These are phyloP conservation scores for Phytophthora boehmeriae DNA, from an alignment of 352 stramenopile species.

Conservation along the genomic window DNA sequence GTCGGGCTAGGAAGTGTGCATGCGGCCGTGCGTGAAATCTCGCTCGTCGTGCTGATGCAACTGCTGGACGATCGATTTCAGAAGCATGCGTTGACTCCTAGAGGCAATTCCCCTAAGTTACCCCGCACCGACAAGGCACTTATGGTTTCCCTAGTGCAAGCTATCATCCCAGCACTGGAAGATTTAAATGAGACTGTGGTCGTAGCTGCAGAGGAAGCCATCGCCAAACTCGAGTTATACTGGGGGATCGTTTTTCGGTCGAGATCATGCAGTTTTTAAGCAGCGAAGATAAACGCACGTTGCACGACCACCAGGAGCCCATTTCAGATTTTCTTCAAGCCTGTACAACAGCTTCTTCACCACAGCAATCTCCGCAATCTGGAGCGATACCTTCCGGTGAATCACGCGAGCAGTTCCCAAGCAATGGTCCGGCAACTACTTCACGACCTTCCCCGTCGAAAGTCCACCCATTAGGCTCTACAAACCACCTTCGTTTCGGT, in stretches of 20 bases:
- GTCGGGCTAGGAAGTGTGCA: conserved; percentile 51
- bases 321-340: conserved; percentile 60
- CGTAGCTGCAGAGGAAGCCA: conserved; percentile 63
- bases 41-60: conserved; percentile 48
- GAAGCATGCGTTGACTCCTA: conserved; percentile 12
- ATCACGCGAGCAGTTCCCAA: neutral
- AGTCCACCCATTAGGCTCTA: conserved; percentile 12
- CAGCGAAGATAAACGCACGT: conserved; percentile 60
- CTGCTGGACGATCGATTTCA: conserved; percentile 67
- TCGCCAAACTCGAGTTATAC: conserved; percentile 69
- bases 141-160: conserved; percentile 62
- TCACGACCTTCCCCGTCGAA: conserved; percentile 27
- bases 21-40: conserved; percentile 52
- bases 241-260: conserved; percentile 47
- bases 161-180: conserved; percentile 62
- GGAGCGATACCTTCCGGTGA: conserved; percentile 8
- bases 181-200: conserved; percentile 64
- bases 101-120: conserved; percentile 18
- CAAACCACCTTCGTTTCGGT: conserved; percentile 40
- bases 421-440: neutral
- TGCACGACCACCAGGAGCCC: conserved; percentile 47
- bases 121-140: conserved; percentile 53
- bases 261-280: conserved; percentile 66
- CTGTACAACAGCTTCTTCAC: conserved; percentile 12
- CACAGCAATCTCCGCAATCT: conserved; percentile 14